These are phyloP conservation scores for Paecilomyces variotii DNA, from an alignment of 2,329 filamentous ascomycete species.

Conservation along the genomic window DNA sequence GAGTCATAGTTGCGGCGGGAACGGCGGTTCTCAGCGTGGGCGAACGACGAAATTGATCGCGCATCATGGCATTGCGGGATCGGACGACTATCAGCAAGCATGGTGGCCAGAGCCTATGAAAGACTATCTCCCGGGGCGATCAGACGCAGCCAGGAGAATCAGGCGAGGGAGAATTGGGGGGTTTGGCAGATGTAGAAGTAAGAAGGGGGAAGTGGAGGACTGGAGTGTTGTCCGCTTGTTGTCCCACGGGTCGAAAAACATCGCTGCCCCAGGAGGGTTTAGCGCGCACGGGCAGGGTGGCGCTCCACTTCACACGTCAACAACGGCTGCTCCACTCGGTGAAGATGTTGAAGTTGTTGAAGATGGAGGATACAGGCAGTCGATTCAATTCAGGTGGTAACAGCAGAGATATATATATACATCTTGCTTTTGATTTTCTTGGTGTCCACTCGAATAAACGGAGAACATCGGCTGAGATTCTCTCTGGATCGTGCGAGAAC, in stretches of 20 bases:
- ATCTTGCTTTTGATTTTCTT: no score
- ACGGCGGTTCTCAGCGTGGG: constrained; percentile 17
- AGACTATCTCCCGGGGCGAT: constrained; percentile 2
- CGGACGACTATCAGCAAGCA: constrained; percentile 21
- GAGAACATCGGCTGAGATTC: no score
- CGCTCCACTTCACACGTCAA: not conserved
- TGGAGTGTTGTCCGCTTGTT: not conserved
- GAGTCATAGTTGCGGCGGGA: constrained; percentile 38
- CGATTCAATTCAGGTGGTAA: no score
- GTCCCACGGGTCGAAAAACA: constrained; percentile 6
- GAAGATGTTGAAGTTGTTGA: not conserved
- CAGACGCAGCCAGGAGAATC: constrained; percentile 1
- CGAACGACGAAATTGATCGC: constrained; percentile 26
- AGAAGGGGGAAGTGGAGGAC: constrained; percentile 18
- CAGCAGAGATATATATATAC: no score
- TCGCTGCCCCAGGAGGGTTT: not conserved
- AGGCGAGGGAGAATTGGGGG: not conserved
- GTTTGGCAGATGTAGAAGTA: constrained; percentile 4
- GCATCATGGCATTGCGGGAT: constrained; percentile 41
- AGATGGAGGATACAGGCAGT: no score
- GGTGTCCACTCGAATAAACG: no score
- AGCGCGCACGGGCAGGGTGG: constrained; percentile 8
- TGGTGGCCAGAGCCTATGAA: constrained; percentile 22
- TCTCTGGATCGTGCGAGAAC: not conserved
- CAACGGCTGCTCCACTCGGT: not conserved